A percentile compares a stretch with the other conserved stretches of the same genome.
phyloP scores from a whole-genome alignment of 139 green algal genomes.

The Asterochloris sp. region DNA sequence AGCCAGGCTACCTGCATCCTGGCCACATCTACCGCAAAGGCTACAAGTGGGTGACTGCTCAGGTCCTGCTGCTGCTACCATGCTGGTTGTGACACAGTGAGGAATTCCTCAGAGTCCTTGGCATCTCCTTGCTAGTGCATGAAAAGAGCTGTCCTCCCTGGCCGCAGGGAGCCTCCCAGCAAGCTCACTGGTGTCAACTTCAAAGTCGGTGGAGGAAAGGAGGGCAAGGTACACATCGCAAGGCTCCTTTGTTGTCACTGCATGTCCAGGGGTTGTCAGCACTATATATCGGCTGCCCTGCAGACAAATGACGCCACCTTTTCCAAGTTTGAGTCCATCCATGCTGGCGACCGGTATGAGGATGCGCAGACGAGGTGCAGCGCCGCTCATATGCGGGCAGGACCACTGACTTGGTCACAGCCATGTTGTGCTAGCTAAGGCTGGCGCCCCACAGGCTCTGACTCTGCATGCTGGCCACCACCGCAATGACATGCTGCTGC shows the following conservation, averaged over 20 bases:
- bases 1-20: conserved; percentile 25
- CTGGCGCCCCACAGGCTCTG: no score
- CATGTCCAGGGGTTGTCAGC: neutral
- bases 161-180: neutral
- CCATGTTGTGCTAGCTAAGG: no score
- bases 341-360: conserved; percentile 46
- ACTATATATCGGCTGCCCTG: neutral
- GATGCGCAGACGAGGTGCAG: conserved; percentile 28
- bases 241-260: neutral
- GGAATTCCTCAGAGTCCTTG: no score
- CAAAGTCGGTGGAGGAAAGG: neutral
- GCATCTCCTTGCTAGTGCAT: no score
- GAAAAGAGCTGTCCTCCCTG: neutral
- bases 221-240: neutral
- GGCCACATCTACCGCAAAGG: conserved; percentile 29
- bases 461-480: no score
- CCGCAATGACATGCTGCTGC: no score
- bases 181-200: neutral
- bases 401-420: neutral
- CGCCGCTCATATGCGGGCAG: neutral
- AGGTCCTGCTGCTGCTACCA: no score
- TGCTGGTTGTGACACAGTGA: no score
- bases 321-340: conserved; percentile 47
- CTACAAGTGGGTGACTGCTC: neutral
- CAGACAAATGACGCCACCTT: conserved; percentile 62